Base-by-base conservation (phyloP, 1,284 basidiomycete species). In the Cerrena zonata region DNA sequence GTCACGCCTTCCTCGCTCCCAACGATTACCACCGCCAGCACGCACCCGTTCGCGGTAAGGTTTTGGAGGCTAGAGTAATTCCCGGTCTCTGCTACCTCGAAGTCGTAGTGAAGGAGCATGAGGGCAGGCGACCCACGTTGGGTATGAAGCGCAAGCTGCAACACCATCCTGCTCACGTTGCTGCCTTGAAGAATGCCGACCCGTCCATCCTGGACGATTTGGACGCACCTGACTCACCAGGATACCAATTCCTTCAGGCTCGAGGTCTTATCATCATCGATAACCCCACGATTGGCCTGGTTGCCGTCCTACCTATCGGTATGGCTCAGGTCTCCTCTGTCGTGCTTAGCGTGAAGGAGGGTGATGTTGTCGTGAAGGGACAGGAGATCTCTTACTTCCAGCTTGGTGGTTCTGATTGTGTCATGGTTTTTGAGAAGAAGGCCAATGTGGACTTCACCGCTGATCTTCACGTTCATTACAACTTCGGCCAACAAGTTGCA, bases 311-410 rank as follows among this genome's bases (percentile, higher is more conserved):
- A 15, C 71, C 60, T 5, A 66, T 75, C 27, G 74, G 74, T 0
- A 76, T 76, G 74, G 65, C 66, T 2, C 72, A 75, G 56, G 71
- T 75, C 0, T 74, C 72, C 30, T 73, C 71, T n/a, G 73, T 71
- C 53, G 68, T 72, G 47, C 40, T 58, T 38, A 65, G 55, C 12
- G 66, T 69, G 45, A 50, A 42, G 46, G 55, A 47, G 15, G 64
- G 64, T 0, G 45, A 65, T 1, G 52, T 55, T 39, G 61, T 76
- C 12, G 66, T 66, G 50, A 75, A 76, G 57, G 76, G 78, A 1
- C 72, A 77, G 23, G 58, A 78, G 54, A 36, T 76, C 3, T 76
- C 77, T 48, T 72, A 69, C 71, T 78, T 78, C 67, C 76, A 74
- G 57, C 78, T 76, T 61, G 76, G 77, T 12, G 77, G 76, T 3